Evolutionary conservation across 192 early-diverging fungal species (phyloP).

Genomic region (Podila clonocystis): DNA sequence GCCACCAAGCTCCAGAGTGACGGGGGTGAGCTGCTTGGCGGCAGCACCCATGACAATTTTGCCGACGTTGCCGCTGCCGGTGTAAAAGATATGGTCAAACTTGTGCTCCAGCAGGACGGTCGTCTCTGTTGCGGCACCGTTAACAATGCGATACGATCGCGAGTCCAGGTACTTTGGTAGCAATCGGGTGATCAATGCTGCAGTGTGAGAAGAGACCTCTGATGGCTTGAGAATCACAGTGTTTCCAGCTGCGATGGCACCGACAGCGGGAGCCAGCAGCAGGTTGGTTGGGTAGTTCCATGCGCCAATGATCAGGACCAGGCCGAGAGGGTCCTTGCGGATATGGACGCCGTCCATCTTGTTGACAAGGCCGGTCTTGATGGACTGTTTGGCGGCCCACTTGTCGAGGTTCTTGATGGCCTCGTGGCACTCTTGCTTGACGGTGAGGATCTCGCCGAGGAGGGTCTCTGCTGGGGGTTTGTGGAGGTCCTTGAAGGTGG

Average conservation of each 20-base stretch:
- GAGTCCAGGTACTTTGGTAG: conserved; percentile 82
- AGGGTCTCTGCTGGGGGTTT: conserved; percentile 65
- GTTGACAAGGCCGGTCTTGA: conserved; percentile 53
- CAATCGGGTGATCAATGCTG: conserved; percentile 68
- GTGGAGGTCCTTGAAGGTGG: conserved; percentile 65
- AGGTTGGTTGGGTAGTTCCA: conserved; percentile 73
- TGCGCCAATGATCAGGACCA: conserved; percentile 55
- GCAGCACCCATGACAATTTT: conserved; percentile 87
- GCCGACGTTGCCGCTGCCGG: conserved; percentile 84
- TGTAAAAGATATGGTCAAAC: conserved; percentile 96
- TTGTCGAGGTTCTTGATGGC: conserved; percentile 68
- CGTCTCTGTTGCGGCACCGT: conserved; percentile 80
- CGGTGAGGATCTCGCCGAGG: conserved; percentile 62
- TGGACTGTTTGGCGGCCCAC: conserved; percentile 60
- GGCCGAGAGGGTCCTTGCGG: conserved; percentile 73
- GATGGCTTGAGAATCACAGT: conserved; percentile 86
- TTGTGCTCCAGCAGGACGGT: conserved; percentile 75
- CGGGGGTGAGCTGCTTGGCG: conserved; percentile 86
- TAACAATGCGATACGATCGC: conserved; percentile 70
- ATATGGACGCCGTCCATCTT: conserved; percentile 58
- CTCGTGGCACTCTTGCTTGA: conserved; percentile 56
- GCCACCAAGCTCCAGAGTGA: conserved; percentile 94
- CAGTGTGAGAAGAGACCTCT: conserved; percentile 77
- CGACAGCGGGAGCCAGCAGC: conserved; percentile 74
- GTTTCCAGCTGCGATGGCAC: conserved; percentile 93